Evolutionary conservation across 1,284 basidiomycete species (phyloP).

Genomic region (Coriolopsis trogii): DNA sequence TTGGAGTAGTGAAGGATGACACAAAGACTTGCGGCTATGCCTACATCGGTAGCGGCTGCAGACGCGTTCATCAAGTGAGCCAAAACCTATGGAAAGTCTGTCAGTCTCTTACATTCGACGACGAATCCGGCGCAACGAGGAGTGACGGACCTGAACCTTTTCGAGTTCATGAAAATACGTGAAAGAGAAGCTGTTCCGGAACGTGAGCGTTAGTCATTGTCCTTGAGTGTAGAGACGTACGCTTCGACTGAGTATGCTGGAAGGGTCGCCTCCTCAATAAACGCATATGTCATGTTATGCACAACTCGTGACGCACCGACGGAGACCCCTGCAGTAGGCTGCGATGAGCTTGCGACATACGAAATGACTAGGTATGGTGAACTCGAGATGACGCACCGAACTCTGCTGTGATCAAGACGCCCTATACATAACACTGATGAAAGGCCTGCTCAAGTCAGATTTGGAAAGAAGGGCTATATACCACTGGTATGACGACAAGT

Average conservation of each 20-base stretch:
- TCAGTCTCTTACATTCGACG: not conserved
- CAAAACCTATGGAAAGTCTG: slow-evolving; percentile 39
- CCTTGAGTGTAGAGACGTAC: slow-evolving; percentile 6
- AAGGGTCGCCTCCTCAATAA: no score
- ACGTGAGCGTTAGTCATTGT: not conserved
- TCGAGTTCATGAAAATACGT: slow-evolving; percentile 47
- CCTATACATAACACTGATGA: no score
- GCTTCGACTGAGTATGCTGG: slow-evolving; percentile 18
- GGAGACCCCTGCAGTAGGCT: no score
- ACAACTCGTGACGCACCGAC: no score
- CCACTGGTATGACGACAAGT: no score
- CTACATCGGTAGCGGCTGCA: slow-evolving; percentile 49
- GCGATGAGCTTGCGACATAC: no score
- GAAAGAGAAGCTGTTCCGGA: not conserved
- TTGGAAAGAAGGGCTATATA: no score
- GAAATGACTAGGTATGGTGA: no score
- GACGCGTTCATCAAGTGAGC: slow-evolving; percentile 58
- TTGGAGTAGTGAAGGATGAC: slow-evolving; percentile 51
- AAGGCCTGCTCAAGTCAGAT: no score
- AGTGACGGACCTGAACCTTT: slow-evolving; percentile 46
- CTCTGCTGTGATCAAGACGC: no score
- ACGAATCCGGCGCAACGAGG: not conserved
- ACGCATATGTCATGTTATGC: no score
- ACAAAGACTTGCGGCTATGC: slow-evolving; percentile 51
- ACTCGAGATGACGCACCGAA: no score